phyloP scores from a whole-genome alignment of 2,329 filamentous ascomycete genomes.

The Periconia macrospinosa region DNA sequence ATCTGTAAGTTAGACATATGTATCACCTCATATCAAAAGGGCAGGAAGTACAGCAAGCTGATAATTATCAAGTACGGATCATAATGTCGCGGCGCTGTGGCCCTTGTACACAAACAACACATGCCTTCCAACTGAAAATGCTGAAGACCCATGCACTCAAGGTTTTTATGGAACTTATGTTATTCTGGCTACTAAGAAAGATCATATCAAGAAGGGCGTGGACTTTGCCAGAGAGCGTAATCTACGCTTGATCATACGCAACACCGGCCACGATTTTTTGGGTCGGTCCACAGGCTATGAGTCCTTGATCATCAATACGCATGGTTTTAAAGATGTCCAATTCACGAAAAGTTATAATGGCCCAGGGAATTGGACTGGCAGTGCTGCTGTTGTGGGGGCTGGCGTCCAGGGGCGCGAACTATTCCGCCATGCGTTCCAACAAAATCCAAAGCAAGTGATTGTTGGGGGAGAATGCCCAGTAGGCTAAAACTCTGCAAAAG shows the following conservation, averaged over 20 bases:
- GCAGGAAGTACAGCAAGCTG: neutral
- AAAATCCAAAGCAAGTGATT: conserved; percentile 34
- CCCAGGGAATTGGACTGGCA: conserved; percentile 35
- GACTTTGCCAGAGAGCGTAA: conserved; percentile 36
- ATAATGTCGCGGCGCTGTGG: conserved; percentile 37
- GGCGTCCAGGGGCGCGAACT: conserved; percentile 39
- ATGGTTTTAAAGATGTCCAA: conserved; percentile 37
- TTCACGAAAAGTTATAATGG: conserved; percentile 35
- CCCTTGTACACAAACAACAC: conserved; percentile 39
- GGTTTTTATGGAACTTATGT: conserved; percentile 39
- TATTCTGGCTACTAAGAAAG: conserved; percentile 34
- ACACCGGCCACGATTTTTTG: conserved; percentile 42
- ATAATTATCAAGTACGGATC: conserved; percentile 27
- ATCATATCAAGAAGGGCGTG: conserved; percentile 37
- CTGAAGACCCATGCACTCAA: conserved; percentile 28
- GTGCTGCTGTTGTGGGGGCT: conserved; percentile 35
- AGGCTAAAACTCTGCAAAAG: conserved; percentile 1
- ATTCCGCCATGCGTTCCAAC: conserved; percentile 31
- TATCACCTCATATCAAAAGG: neutral
- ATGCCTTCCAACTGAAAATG: conserved; percentile 29
- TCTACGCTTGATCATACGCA: conserved; percentile 36
- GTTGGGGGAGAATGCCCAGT: conserved; percentile 43
- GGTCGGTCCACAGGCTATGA: conserved; percentile 39
- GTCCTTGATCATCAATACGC: conserved; percentile 40
- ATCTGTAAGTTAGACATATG: conserved; percentile 22